Evolutionary conservation across 371 early-diverging fungal genomes (phyloP), one percentile per base, ranked within the genome.

Genomic region (Lichtheimia ornata): DNA sequence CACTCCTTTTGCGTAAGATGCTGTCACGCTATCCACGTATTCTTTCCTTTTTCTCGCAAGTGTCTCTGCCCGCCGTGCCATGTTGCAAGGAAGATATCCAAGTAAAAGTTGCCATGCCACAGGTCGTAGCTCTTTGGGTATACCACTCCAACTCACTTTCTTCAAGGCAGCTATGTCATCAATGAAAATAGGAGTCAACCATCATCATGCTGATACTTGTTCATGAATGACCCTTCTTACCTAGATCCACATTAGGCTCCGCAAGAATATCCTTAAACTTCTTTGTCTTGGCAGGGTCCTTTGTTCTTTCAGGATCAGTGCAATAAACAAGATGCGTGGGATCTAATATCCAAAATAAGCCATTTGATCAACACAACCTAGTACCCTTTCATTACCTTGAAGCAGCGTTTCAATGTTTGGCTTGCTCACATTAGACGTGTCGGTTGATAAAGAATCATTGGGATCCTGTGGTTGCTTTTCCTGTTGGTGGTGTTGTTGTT

Each of bases 61-160:
- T 2, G 95, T 93, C 3, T 83, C 82, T 15, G 84, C 90, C 35
- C 96, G 78, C 17, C 95, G 81, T 57, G 91, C 89, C 12, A 91
- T 86, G 71, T 93, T 94, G 58, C 90, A 81, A 11, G 97, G 97
- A 12, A 95, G 70, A 64, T 96, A 97, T 0, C 95, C 91, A 81
- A 97, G 84, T 45, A 97, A 74, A 7, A 97, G 68, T 60, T 94
- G 93, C 98, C 98, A 97, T 9, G 94, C 90, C 50, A 90, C 89
- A 14, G 91, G 83, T 13, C 97, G 84, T 44, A 91, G 81, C 63
- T 93, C 89, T 14, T 84, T 83, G 0, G 97, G 96, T 22, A 97
- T 90, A 0, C 98, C 97, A 52, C 87, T 86, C 98, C 98, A 97
- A 66, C 92, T 89, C 6, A 94, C 75, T 65, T 88, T 87, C 40